Evolutionary conservation across 2,329 filamentous ascomycete genomes (phyloP).

Genomic region (Drechslerella stenobrocha): DNA sequence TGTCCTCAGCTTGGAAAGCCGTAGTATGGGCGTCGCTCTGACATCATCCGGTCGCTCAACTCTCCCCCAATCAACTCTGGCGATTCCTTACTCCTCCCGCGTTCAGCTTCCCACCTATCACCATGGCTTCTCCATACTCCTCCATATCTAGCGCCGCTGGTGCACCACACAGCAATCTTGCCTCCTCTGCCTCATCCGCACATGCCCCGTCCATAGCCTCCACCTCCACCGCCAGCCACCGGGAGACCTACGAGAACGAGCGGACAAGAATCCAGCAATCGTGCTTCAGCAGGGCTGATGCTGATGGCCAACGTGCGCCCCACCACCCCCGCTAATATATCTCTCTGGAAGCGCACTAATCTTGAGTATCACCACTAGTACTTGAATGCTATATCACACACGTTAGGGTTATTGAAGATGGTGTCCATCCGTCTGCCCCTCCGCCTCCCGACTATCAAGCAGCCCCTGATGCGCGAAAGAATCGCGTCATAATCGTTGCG

Average conservation of each 20-base stretch:
- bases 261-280: conserved; percentile 91
- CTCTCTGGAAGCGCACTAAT: conserved; percentile 11
- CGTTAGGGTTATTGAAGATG: conserved; percentile 86
- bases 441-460: conserved; percentile 75
- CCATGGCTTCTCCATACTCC: conserved; percentile 40
- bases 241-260: conserved; percentile 87
- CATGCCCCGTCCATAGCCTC: conserved; percentile 49
- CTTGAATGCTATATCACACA: conserved; percentile 97
- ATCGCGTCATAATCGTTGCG: conserved; percentile 86
- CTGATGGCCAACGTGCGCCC: conserved; percentile 77
- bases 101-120: background rate
- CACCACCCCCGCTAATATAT: conserved; percentile 27
- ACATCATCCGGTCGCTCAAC: background rate
- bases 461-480: conserved; percentile 74
- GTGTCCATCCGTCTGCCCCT: conserved; percentile 76
- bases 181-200: background rate
- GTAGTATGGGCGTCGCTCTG: conserved; percentile 10
- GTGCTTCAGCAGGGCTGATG: conserved; percentile 88
- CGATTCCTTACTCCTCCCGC: background rate
- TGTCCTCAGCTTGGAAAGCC: background rate
- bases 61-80: background rate
- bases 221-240: conserved; percentile 44
- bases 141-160: conserved; percentile 36
- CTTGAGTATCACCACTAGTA: conserved; percentile 59
- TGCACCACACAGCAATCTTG: conserved; percentile 9